phyloP scores from a whole-genome alignment of 1,139 yeast species.

The Taiozyma sp. region DNA sequence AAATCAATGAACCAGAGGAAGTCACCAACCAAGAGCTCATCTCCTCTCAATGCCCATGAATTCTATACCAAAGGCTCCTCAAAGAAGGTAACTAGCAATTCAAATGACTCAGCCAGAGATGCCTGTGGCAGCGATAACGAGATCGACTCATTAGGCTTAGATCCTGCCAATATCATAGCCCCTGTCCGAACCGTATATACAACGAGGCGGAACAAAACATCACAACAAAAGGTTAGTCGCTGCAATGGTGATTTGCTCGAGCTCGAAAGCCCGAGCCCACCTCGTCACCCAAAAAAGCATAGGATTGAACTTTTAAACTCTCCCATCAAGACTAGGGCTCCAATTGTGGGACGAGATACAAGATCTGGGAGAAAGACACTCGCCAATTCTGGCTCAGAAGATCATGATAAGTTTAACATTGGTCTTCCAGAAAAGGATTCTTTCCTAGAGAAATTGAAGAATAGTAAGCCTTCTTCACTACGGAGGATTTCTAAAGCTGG shows the following conservation, averaged over 20 bases:
- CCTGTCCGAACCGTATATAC: background rate
- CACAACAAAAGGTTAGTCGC: background rate
- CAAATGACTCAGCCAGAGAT: background rate
- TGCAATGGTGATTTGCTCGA: background rate
- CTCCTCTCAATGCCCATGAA: background rate
- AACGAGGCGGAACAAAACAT: background rate
- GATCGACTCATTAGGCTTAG: background rate
- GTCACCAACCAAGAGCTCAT: background rate
- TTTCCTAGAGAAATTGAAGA: background rate
- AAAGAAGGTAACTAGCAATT: too few relatives aligned
- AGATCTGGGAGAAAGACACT: background rate
- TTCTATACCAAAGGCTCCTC: background rate
- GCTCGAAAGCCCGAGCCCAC: background rate
- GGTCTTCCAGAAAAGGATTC: background rate
- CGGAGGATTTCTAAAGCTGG: too few relatives aligned
- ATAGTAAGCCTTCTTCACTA: too few relatives aligned
- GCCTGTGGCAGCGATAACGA: background rate
- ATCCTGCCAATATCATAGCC: background rate
- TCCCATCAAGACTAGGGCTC: background rate
- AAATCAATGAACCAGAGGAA: background rate
- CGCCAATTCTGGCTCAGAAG: background rate
- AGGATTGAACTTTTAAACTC: background rate
- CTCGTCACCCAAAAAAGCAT: background rate
- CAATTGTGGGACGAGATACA: background rate
- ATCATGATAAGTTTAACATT: background rate